These are phyloP conservation scores for Plantago elongata DNA, from an alignment of 257 asterid species.

Conservation along the genomic window DNA sequence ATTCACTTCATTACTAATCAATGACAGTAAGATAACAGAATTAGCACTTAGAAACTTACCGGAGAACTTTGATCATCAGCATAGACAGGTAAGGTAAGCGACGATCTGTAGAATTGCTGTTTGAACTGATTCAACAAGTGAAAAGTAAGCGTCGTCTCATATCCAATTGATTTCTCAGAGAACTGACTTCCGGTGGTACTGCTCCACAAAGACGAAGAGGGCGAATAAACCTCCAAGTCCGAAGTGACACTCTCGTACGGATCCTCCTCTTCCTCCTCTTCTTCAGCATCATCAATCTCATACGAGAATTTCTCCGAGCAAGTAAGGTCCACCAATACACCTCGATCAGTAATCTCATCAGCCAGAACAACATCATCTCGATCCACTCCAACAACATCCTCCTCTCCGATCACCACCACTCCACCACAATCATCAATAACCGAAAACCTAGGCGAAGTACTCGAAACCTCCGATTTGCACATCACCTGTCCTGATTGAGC, in stretches of 20 bases:
- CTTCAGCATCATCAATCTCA: constrained; percentile 26
- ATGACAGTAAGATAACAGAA: background rate
- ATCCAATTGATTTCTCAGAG: constrained; percentile 42
- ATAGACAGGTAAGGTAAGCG: constrained; percentile 16
- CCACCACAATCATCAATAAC: background rate
- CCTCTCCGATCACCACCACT: constrained; percentile 4
- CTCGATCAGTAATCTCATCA: constrained; percentile 20
- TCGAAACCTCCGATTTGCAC: constrained; percentile 40
- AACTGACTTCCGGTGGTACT: constrained; percentile 83
- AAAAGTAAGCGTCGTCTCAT: constrained; percentile 57
- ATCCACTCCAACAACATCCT: constrained; percentile 19
- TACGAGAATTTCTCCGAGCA: constrained; percentile 72
- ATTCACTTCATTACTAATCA: too few species aligned
- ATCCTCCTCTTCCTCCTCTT: constrained; percentile 27
- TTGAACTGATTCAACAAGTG: constrained; percentile 59
- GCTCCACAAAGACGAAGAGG: constrained; percentile 56
- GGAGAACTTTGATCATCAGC: constrained; percentile 26
- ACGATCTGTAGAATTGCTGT: constrained; percentile 61
- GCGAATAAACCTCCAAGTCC: constrained; percentile 36
- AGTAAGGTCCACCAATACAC: constrained; percentile 47
- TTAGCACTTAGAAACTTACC: constrained; percentile 37
- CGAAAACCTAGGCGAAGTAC: constrained; percentile 27
- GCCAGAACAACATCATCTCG: constrained; percentile 26
- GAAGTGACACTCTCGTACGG: too few species aligned
- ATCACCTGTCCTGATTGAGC: constrained; percentile 20